phyloP scores from a whole-genome alignment of 345 rosid genomes.

The Salix viminalis region DNA sequence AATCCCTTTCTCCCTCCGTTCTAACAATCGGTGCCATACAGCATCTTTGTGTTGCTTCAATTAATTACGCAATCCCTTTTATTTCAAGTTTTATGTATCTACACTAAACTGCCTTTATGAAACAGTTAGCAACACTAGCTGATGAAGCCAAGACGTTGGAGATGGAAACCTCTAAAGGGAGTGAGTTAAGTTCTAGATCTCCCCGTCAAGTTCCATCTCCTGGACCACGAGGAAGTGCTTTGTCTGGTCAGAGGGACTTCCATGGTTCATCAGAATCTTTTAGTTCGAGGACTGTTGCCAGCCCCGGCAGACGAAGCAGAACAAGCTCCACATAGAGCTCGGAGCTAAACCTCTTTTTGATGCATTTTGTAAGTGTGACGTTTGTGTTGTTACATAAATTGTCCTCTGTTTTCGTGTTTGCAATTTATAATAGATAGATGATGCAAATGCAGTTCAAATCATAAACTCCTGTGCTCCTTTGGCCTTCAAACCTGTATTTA shows the following conservation, averaged over 20 bases:
- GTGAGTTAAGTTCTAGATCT: conserved; percentile 37
- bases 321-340: conserved; percentile 33
- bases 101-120: neutral
- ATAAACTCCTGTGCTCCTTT: neutral
- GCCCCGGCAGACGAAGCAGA: conserved; percentile 53
- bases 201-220: conserved; percentile 31
- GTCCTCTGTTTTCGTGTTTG: neutral
- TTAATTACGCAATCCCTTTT: no score
- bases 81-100: no score
- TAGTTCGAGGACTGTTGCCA: conserved; percentile 26
- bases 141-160: conserved; percentile 67
- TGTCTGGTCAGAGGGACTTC: conserved; percentile 31
- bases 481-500: neutral
- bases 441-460: no score
- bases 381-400: neutral
- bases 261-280: conserved; percentile 30
- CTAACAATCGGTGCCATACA: neutral
- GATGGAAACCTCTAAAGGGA: conserved; percentile 39
- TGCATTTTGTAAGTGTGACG: conserved; percentile 23
- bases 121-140: conserved; percentile 55
- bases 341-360: neutral
- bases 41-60: neutral
- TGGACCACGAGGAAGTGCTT: conserved; percentile 15
- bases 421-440: neutral
- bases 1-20: neutral